Evolutionary conservation across 1,284 basidiomycete species (phyloP).

Genomic region (Chalciporus piperatoides): DNA sequence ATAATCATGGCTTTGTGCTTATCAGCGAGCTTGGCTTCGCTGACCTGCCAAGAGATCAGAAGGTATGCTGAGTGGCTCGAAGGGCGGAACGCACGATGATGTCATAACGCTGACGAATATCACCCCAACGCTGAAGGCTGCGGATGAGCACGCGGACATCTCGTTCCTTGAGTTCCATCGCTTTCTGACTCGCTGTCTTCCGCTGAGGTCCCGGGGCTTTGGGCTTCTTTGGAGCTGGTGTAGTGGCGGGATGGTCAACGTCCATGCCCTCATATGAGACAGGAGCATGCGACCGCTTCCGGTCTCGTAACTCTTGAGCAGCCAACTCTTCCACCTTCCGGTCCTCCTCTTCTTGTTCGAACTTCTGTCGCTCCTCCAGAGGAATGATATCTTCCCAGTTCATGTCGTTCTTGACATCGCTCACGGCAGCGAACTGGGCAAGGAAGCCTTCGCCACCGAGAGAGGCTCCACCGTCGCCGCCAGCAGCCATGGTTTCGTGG

Average conservation of each 20-base stretch:
- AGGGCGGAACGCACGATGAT: slow-evolving; percentile 67
- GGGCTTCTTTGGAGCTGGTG: slow-evolving; percentile 67
- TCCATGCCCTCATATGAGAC: slow-evolving; percentile 93
- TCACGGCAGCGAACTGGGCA: slow-evolving; percentile 92
- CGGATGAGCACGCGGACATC: slow-evolving; percentile 95
- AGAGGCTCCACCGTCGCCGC: slow-evolving; percentile 77
- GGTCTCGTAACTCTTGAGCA: slow-evolving; percentile 62
- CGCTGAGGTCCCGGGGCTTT: slow-evolving; percentile 65
- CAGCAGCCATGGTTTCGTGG: slow-evolving; percentile 87
- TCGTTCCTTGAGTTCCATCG: slow-evolving; percentile 95
- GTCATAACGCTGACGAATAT: slow-evolving; percentile 93
- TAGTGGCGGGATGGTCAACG: slow-evolving; percentile 64
- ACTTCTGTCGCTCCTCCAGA: slow-evolving; percentile 83
- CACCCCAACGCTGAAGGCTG: slow-evolving; percentile 96
- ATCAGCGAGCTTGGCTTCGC: slow-evolving; percentile 88
- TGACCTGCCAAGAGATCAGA: slow-evolving; percentile 51
- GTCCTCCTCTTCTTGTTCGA: slow-evolving; percentile 81
- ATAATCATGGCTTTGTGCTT: slow-evolving; percentile 94
- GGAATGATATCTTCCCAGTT: slow-evolving; percentile 99
- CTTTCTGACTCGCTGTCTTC: slow-evolving; percentile 87
- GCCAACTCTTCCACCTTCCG: slow-evolving; percentile 64
- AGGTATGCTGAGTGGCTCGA: slow-evolving; percentile 6
- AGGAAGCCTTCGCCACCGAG: slow-evolving; percentile 97
- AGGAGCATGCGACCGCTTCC: slow-evolving; percentile 82
- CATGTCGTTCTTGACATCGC: slow-evolving; percentile 98